A percentile compares a stretch with the other conserved stretches of the same genome.
These are phyloP conservation scores for Russula virescens DNA, from an alignment of 768 basidiomycete species.

Conservation along the genomic window DNA sequence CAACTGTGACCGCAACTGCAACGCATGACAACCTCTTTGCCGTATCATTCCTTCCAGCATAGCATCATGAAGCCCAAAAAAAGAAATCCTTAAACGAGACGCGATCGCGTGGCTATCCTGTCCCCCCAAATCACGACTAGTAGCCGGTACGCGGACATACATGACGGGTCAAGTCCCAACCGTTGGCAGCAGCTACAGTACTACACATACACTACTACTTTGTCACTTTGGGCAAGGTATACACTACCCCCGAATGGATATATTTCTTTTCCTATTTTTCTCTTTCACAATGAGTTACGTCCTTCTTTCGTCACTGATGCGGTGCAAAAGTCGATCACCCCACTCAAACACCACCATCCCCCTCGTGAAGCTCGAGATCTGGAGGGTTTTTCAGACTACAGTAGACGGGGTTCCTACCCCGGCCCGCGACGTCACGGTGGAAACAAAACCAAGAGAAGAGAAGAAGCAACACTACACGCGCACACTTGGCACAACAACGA, in stretches of 20 bases:
- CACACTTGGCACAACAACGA: background rate
- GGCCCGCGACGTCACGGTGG: background rate
- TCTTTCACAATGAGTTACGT: conserved; percentile 9
- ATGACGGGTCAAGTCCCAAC: too few species aligned
- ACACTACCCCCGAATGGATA: conserved; percentile 20
- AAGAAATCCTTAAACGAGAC: too few species aligned
- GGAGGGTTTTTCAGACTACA: background rate
- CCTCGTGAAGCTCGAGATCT: background rate
- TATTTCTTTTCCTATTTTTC: conserved; percentile 1
- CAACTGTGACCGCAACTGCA: background rate
- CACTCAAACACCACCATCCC: too few species aligned
- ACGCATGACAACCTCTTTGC: background rate
- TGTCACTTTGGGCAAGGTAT: background rate
- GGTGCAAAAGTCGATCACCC: background rate
- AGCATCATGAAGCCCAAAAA: too few species aligned
- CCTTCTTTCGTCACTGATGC: background rate
- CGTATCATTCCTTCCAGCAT: too few species aligned
- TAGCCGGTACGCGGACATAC: too few species aligned
- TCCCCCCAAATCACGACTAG: too few species aligned
- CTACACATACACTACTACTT: background rate
- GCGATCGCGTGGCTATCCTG: too few species aligned
- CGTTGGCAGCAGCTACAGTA: background rate
- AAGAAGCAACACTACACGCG: background rate
- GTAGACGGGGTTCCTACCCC: background rate
- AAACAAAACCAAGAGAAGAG: background rate